Percentiles rank a stretch among this genome's conserved stretches.
These are phyloP conservation scores for Cladosporium sp. DNA, from an alignment of 2,329 filamentous ascomycete species.

Conservation along the genomic window DNA sequence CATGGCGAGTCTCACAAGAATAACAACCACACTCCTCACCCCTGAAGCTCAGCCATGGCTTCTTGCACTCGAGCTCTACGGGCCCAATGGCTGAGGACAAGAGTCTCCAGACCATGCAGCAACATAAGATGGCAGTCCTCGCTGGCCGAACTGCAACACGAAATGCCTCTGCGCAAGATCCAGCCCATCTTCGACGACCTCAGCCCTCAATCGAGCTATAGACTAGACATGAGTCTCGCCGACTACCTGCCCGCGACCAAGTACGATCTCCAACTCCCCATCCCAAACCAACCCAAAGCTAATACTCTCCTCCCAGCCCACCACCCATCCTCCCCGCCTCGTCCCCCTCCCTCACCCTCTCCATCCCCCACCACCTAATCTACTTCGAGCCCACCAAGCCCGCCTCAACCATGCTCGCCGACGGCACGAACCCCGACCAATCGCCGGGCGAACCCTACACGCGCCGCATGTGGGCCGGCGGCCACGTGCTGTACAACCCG, in stretches of 20 bases:
- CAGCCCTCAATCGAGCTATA: constrained; percentile 58
- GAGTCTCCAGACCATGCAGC: constrained; percentile 8
- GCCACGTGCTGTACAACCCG: constrained; percentile 56
- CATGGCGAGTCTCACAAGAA: background rate
- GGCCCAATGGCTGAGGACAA: constrained; percentile 19
- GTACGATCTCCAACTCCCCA: constrained; percentile 18
- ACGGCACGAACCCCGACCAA: constrained; percentile 81
- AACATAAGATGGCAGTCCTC: constrained; percentile 30
- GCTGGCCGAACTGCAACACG: constrained; percentile 36
- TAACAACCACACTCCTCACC: background rate
- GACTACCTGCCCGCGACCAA: constrained; percentile 47
- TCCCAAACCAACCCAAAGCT: constrained; percentile 10
- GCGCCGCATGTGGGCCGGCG: constrained; percentile 86
- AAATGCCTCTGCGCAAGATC: constrained; percentile 47
- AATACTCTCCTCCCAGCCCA: constrained; percentile 19
- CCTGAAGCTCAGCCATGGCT: constrained; percentile 14
- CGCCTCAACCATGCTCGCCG: constrained; percentile 61
- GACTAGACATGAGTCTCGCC: constrained; percentile 60
- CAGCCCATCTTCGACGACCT: constrained; percentile 53
- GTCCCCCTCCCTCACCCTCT: constrained; percentile 37
- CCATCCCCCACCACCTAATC: constrained; percentile 73
- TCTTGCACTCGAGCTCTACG: constrained; percentile 16
- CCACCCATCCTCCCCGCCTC: constrained; percentile 31
- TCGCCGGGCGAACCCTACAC: constrained; percentile 68
- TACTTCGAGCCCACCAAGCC: constrained; percentile 75